Percentiles rank a stretch among this genome's conserved stretches.
These are phyloP conservation scores for Alternaria solani DNA, from an alignment of 2,329 filamentous ascomycete species.

Conservation along the genomic window DNA sequence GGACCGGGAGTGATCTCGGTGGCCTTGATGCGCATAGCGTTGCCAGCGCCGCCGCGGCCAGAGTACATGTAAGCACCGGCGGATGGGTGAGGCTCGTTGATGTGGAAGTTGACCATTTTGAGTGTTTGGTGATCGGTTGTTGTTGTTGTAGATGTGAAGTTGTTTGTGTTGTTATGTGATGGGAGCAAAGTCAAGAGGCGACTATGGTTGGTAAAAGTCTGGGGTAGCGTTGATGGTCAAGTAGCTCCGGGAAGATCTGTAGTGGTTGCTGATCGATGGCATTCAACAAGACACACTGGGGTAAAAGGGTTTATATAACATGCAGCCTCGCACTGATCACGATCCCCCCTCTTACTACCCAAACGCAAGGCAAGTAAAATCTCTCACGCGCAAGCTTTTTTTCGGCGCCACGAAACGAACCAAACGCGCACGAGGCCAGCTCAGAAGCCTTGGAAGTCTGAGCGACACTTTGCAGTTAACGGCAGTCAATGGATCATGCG, in stretches of 20 bases:
- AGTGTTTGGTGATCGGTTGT: constrained; percentile 26
- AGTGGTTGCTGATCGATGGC: constrained; percentile 25
- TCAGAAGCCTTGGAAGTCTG: constrained; percentile 26
- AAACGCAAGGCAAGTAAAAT: constrained; percentile 18
- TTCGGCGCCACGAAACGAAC: constrained; percentile 36
- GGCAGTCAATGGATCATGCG: constrained; percentile 50
- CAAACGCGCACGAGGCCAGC: constrained; percentile 37
- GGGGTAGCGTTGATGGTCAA: constrained; percentile 16
- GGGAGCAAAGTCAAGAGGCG: constrained; percentile 22
- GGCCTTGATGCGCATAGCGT: constrained; percentile 63
- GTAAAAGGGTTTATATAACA: constrained; percentile 31
- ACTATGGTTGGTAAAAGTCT: constrained; percentile 18
- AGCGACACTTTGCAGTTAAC: constrained; percentile 55
- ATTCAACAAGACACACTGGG: constrained; percentile 9
- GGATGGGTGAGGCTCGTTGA: constrained; percentile 69
- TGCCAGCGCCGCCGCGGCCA: constrained; percentile 67
- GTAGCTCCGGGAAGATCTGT: constrained; percentile 17
- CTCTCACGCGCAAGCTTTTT: constrained; percentile 14
- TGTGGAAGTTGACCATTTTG: constrained; percentile 58
- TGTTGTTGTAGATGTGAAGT: constrained; percentile 21
- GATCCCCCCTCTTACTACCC: constrained; percentile 3
- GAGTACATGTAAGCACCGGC: constrained; percentile 61
- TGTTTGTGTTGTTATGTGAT: constrained; percentile 7
- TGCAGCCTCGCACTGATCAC: constrained; percentile 12
- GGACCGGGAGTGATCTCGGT: constrained; percentile 61